These are phyloP conservation scores for Tetraselmis chui DNA, from an alignment of 139 green algal species.

Conservation along the genomic window DNA sequence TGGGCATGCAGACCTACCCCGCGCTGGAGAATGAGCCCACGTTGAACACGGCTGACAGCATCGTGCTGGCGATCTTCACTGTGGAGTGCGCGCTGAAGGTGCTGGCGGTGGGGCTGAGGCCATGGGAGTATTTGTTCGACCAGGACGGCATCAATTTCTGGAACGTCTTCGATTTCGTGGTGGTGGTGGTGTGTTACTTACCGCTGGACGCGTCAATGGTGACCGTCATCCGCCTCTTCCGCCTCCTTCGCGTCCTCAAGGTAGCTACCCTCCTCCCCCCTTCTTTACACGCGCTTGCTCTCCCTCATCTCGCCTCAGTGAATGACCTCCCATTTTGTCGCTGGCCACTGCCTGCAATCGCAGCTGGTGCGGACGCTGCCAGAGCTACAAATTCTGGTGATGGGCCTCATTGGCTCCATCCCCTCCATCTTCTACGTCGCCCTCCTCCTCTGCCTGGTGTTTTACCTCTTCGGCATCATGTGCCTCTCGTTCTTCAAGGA, in stretches of 20 bases:
- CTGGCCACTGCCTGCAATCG: too few relatives aligned
- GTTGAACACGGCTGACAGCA: neutral
- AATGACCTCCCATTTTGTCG: too few relatives aligned
- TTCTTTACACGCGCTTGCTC: too few relatives aligned
- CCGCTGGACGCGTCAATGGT: neutral
- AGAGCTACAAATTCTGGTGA: neutral
- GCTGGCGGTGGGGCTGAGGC: neutral
- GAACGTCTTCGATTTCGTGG: neutral
- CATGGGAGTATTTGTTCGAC: neutral
- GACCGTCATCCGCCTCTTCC: constrained; percentile 1
- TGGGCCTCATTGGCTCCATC: neutral
- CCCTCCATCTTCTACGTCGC: constrained; percentile 3
- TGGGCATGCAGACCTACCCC: neutral
- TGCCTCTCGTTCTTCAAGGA: neutral
- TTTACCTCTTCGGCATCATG: constrained; percentile 1
- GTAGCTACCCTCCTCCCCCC: too few relatives aligned
- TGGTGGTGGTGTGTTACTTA: constrained; percentile 2
- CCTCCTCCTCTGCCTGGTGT: neutral
- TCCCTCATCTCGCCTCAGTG: too few relatives aligned
- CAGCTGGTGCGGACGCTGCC: neutral
- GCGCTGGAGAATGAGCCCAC: neutral
- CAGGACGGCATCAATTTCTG: neutral
- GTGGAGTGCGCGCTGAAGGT: neutral
- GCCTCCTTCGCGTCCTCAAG: constrained; percentile 2
- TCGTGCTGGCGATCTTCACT: neutral